Evolutionary conservation across 768 basidiomycete species (phyloP).

Genomic region (Calocybe gangraenosa): DNA sequence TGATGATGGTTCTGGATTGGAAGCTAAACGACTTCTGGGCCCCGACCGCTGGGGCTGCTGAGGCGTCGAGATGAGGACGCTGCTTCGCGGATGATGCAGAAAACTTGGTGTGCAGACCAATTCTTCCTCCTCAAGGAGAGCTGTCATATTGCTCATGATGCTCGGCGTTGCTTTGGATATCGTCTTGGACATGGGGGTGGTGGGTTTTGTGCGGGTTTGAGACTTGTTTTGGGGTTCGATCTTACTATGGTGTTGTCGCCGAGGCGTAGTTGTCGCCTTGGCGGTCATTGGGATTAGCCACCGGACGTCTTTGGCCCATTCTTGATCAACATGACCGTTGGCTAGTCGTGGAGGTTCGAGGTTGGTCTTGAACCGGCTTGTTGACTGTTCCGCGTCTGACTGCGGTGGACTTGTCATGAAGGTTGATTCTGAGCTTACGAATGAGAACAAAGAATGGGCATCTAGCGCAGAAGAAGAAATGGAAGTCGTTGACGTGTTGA

Average conservation of each 20-base stretch:
- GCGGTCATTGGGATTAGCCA: conserved; percentile 43
- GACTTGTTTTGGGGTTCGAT: conserved; percentile 9
- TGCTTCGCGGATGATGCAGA: conserved; percentile 16
- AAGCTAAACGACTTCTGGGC: conserved; percentile 7
- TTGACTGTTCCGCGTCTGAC: conserved; percentile 25
- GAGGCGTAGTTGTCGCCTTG: conserved; percentile 19
- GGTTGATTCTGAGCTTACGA: conserved; percentile 33
- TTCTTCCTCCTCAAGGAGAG: conserved; percentile 52
- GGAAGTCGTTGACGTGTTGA: conserved; percentile 29
- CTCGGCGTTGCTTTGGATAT: conserved; percentile 33
- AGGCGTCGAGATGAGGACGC: conserved; percentile 19
- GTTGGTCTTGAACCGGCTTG: conserved; percentile 14
- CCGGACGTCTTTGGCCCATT: conserved; percentile 67
- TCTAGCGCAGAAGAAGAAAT: conserved; percentile 37
- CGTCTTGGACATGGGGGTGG: conserved; percentile 20
- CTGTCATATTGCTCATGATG: conserved; percentile 50
- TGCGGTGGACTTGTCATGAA: conserved; percentile 29
- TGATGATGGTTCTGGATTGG: conserved; percentile 7
- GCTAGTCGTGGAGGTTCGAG: conserved; percentile 13
- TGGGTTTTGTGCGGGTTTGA: conserved; percentile 19
- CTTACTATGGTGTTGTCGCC: conserved; percentile 3
- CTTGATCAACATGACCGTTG: conserved; percentile 39
- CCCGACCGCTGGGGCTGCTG: conserved; percentile 9
- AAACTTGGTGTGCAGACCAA: conserved; percentile 21
- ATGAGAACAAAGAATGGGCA: conserved; percentile 37